Evolutionary conservation across 306 rosid species (phyloP), one percentile per base, ranked within the genome.

Genomic region (Betula pendula): DNA sequence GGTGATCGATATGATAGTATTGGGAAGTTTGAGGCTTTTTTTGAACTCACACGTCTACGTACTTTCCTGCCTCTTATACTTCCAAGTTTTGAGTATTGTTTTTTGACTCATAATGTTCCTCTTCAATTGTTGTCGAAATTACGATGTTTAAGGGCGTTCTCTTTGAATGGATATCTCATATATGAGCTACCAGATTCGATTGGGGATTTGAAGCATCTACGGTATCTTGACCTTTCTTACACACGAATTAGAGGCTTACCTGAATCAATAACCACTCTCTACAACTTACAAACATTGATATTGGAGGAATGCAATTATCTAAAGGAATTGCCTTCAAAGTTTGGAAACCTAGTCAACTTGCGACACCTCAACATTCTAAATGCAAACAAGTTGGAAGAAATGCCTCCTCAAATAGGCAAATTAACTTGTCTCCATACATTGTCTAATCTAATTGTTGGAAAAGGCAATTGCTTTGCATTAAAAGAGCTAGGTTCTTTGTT

Each of bases 21-120:
- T 14, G 6, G 2, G 7, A 62, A 7, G 22, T 31, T 62, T 6
- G 13, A 31, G 68, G 22, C 20, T 29, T 15, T 29, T 29, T 15
- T 20, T 15, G 12, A 52, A 15, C 0, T 62, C 12, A 29, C 0
- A 31, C 0, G 96, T 92, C 38, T 94, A 81, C 81, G 98, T 96
- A 44, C 98, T 95, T 70, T 92, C 25, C 81, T 94, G 76, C 79
- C 68, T 31, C 68, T 62, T 6, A 6, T 76, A 19, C 5, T 76
- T 2, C 74, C 73, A 1, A 42, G 17, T 0, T 24, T 51, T 1
- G 20, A 6, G 2, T 33, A 3, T 0, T 51, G 77, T 56, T n/a
- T 56, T 22, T 2, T 22, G 31, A 29, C 78, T 44, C 11, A 12
- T 1, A 40, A 51, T 15, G 65, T 67, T 29, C 2, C 31, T 35